phyloP scores from a whole-genome alignment of 2,329 filamentous ascomycete genomes.

The Aureobasidium zeae region DNA sequence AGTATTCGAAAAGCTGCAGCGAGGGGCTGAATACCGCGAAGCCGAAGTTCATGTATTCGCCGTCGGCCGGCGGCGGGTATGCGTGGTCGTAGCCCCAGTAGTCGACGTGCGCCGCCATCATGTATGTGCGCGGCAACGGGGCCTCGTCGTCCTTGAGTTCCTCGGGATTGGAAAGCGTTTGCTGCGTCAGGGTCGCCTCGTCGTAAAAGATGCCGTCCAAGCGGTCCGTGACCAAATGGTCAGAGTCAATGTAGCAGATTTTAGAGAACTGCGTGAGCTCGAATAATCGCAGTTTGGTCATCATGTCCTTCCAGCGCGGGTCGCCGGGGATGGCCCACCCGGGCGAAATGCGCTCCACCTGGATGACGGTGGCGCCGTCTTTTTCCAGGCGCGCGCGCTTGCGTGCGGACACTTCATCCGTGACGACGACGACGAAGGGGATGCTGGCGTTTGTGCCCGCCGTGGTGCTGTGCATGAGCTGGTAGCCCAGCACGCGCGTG shows the following conservation, averaged over 20 bases:
- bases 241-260: constrained; percentile 30
- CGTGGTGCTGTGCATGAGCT: constrained; percentile 30
- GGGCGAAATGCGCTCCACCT: constrained; percentile 26
- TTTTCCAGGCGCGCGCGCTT: constrained; percentile 29
- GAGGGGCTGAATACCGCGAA: constrained; percentile 33
- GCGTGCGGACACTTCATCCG: constrained; percentile 26
- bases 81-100: constrained; percentile 18
- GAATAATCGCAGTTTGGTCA: constrained; percentile 31
- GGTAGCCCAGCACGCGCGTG: constrained; percentile 30
- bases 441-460: constrained; percentile 29
- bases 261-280: constrained; percentile 27
- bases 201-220: constrained; percentile 30
- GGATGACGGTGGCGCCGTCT: constrained; percentile 31
- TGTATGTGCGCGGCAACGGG: constrained; percentile 31
- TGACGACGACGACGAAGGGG: constrained; percentile 32
- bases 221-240: constrained; percentile 24
- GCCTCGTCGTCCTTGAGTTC: constrained; percentile 28
- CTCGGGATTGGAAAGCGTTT: constrained; percentile 21
- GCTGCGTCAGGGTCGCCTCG: constrained; percentile 27
- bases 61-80: constrained; percentile 24
- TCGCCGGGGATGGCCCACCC: constrained; percentile 25
- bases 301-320: constrained; percentile 28
- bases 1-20: constrained; percentile 29
- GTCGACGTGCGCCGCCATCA: constrained; percentile 31
- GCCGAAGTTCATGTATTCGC: constrained; percentile 28